A percentile compares a stretch with the other conserved stretches of the same genome.
Evolutionary conservation across 2,329 filamentous ascomycete species (phyloP).

Genomic region (Fusarium sp.): DNA sequence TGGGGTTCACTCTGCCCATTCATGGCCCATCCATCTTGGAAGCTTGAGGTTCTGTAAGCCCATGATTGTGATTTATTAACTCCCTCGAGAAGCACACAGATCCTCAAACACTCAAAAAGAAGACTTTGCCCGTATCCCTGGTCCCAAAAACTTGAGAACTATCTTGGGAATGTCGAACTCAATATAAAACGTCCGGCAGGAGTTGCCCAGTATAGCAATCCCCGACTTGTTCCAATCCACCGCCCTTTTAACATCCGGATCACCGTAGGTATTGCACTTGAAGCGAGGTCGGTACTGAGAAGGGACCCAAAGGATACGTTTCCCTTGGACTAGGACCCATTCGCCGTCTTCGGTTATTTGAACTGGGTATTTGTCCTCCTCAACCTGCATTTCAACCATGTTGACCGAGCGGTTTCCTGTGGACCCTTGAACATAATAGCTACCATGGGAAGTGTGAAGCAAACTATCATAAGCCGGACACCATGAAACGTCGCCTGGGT

Average conservation of each 20-base stretch:
- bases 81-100: background rate
- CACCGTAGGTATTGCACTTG: background rate
- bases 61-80: background rate
- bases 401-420: background rate
- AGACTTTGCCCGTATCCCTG: no score
- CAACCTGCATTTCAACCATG: fast-evolving
- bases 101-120: background rate
- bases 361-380: background rate
- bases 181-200: background rate
- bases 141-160: background rate
- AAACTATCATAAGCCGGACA: background rate
- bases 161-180: background rate
- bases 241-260: background rate
- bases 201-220: background rate
- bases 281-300: background rate
- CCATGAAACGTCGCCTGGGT: background rate
- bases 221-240: background rate
- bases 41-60: background rate
- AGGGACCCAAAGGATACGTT: background rate
- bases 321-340: background rate
- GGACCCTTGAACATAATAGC: background rate
- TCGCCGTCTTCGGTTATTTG: background rate
- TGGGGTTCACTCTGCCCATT: background rate
- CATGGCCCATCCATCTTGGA: background rate
- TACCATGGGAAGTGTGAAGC: background rate